Conservation (phyloP, 495 filamentous ascomycete genomes). For the Lepraria neglecta region DNA sequence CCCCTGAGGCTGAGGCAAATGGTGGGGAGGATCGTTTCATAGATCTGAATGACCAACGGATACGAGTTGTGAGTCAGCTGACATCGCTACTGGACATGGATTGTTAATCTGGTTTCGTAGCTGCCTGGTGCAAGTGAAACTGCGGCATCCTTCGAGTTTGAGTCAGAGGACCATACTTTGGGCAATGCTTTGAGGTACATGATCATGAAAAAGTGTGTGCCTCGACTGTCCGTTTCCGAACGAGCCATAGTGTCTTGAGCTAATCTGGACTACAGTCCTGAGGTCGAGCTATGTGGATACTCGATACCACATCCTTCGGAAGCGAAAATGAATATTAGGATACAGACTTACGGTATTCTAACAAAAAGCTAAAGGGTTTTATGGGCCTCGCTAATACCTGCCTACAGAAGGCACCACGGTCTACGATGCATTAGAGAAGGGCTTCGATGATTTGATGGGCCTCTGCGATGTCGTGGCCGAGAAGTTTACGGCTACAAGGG, state of each 20-base stretch:
- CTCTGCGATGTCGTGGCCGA: conserved; percentile 87
- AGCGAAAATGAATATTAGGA: conserved; percentile 89
- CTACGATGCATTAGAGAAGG: conserved; percentile 79
- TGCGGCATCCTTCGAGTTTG: conserved; percentile 80
- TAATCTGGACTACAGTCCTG: conserved; percentile 46
- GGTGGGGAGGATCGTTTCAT: conserved; percentile 5
- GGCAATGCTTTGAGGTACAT: conserved; percentile 90
- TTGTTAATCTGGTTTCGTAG: conserved; percentile 33
- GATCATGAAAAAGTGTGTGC: conserved; percentile 92
- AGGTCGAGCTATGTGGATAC: conserved; percentile 96
- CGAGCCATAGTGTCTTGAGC: background rate
- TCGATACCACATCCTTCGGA: conserved; percentile 97
- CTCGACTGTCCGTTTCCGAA: background rate
- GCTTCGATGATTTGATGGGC: conserved; percentile 77
- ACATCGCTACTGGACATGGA: background rate
- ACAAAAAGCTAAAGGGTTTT: background rate
- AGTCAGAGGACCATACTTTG: conserved; percentile 86
- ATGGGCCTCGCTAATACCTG: conserved; percentile 18
- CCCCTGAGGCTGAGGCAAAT: background rate
- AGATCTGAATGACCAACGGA: conserved; percentile 25
- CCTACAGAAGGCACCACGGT: conserved; percentile 68
- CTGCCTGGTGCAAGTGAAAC: conserved; percentile 64
- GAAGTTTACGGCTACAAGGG: conserved; percentile 64
- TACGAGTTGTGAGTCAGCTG: conserved; percentile 32
- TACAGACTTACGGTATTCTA: conserved; percentile 83